These are phyloP conservation scores for Theobroma grandiflorum DNA, from an alignment of 441 rosid genomes.

Conservation along the genomic window DNA sequence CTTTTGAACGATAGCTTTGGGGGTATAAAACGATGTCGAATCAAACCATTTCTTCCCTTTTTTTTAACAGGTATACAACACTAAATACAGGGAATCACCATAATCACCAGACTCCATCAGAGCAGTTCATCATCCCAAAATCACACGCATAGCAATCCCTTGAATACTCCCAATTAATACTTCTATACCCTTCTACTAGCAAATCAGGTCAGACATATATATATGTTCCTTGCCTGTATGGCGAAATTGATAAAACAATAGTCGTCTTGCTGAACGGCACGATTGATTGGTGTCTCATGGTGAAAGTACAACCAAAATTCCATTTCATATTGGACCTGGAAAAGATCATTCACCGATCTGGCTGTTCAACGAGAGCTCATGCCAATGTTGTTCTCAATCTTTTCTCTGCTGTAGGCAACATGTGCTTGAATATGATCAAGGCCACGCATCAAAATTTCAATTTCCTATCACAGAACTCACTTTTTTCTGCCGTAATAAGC, in stretches of 20 bases:
- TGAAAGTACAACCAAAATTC: background rate
- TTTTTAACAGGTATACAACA: conserved; percentile 17
- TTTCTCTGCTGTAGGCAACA: background rate
- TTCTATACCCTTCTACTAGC: background rate
- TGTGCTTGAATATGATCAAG: background rate
- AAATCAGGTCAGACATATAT: conserved; percentile 7
- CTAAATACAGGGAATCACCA: background rate
- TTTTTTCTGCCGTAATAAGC: conserved; percentile 72
- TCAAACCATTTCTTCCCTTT: background rate
- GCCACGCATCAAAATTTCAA: background rate
- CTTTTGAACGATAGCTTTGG: background rate
- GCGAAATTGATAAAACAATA: background rate
- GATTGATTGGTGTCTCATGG: background rate
- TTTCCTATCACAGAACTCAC: conserved; percentile 37
- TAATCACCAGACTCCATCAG: background rate
- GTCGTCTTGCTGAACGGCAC: background rate
- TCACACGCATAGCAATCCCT: background rate
- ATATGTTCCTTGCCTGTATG: background rate
- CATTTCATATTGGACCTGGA: background rate
- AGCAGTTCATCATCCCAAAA: background rate
- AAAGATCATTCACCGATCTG: background rate
- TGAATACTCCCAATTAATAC: background rate
- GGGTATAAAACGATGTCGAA: background rate
- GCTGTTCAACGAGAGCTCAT: background rate
- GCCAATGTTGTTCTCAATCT: conserved; percentile 7